Evolutionary conservation across 2,329 filamentous ascomycete species (phyloP).

Genomic region (Colletotrichum sp.): DNA sequence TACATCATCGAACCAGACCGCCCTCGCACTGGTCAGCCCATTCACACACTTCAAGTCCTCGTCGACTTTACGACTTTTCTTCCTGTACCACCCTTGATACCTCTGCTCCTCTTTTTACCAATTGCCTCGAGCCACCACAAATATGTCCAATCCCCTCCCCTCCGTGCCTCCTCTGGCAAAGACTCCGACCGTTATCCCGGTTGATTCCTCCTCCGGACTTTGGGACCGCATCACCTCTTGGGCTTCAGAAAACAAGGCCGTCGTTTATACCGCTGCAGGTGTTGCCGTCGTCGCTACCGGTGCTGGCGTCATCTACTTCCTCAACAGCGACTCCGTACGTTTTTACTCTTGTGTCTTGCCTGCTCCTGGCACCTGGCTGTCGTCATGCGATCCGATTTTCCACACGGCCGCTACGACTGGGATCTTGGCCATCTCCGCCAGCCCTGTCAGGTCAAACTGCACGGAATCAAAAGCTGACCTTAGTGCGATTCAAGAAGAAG

Average conservation of each 20-base stretch:
- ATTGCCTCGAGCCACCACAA: constrained; percentile 23
- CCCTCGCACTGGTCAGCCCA: constrained; percentile 6
- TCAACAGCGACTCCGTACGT: constrained; percentile 64
- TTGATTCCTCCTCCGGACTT: constrained; percentile 69
- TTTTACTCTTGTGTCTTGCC: background rate
- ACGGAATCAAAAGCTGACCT: constrained; percentile 1
- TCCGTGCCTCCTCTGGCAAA: constrained; percentile 50
- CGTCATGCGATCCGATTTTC: constrained; percentile 10
- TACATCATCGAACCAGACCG: constrained; percentile 32
- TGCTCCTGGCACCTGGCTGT: background rate
- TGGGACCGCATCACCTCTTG: constrained; percentile 92
- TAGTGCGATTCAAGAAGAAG: constrained; percentile 30
- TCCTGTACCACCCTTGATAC: background rate
- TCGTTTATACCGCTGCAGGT: constrained; percentile 95
- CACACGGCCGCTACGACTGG: background rate
- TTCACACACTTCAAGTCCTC: constrained; percentile 2
- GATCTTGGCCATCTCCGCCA: background rate
- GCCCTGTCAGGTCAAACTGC: background rate
- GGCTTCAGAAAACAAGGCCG: constrained; percentile 94
- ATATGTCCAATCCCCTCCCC: constrained; percentile 52
- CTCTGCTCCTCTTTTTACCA: constrained; percentile 26
- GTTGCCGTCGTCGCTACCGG: constrained; percentile 90
- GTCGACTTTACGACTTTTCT: background rate
- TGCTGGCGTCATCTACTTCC: constrained; percentile 92
- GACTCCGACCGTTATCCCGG: constrained; percentile 48